A percentile compares a stretch with the other conserved stretches of the same genome.
Conservation (phyloP, 129 eudicot genomes). For the Saussurea involucrata region DNA sequence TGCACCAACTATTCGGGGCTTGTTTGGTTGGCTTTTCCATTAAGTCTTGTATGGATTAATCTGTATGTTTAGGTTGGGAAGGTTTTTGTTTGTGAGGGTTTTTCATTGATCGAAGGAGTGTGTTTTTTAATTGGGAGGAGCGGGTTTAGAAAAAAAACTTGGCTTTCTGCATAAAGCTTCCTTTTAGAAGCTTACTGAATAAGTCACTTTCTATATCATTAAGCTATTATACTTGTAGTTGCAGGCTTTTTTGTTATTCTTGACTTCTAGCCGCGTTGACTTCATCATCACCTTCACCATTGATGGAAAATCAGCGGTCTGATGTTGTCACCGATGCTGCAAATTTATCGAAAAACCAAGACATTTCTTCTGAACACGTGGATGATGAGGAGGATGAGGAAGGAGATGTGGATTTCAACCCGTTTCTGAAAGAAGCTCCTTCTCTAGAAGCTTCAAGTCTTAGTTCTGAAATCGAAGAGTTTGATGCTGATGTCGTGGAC, state of each 20-base stretch:
- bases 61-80: no score
- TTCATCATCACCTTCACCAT: constrained; percentile 21
- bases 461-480: constrained; percentile 82
- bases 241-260: constrained; percentile 5
- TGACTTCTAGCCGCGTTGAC: constrained; percentile 13
- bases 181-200: no score
- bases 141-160: no score
- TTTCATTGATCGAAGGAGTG: no score
- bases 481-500: constrained; percentile 63
- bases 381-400: constrained; percentile 87
- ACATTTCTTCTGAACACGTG: constrained; percentile 18
- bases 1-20: constrained; percentile 56
- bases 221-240: background rate
- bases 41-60: no score
- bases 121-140: no score
- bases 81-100: no score
- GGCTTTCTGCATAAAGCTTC: no score
- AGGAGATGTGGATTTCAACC: constrained; percentile 91
- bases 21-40: no score
- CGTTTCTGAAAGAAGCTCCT: constrained; percentile 58
- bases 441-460: constrained; percentile 81
- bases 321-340: constrained; percentile 32
- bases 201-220: no score
- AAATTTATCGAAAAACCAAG: constrained; percentile 23
- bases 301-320: constrained; percentile 23